A percentile compares a stretch with the other conserved stretches of the same genome.
Evolutionary conservation across 768 basidiomycete genomes (phyloP).

Genomic region (Chlorophyllum brunneum): DNA sequence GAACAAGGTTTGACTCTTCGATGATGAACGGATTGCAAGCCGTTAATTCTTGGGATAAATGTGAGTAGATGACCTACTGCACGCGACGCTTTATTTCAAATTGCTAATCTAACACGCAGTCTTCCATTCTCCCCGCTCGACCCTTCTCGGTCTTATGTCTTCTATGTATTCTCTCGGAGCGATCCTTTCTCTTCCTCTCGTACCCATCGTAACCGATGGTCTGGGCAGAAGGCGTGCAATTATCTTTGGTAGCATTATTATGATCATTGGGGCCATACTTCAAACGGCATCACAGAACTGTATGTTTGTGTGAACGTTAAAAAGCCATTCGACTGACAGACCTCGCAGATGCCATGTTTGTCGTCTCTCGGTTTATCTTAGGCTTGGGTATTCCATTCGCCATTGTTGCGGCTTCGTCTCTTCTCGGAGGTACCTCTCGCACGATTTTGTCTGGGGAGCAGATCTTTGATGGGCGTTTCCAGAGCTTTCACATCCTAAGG

Average conservation of each 20-base stretch:
- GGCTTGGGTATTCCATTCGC: conserved; percentile 61
- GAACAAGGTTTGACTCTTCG: conserved; percentile 48
- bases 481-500: conserved; percentile 68
- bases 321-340: background rate
- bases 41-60: conserved; percentile 51
- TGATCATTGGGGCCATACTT: conserved; percentile 43
- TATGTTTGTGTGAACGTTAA: conserved; percentile 20
- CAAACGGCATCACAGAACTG: conserved; percentile 48
- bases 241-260: conserved; percentile 45
- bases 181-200: conserved; percentile 48
- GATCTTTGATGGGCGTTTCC: background rate
- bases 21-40: conserved; percentile 65
- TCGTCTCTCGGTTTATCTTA: conserved; percentile 49
- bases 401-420: conserved; percentile 60
- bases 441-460: background rate
- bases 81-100: background rate
- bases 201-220: conserved; percentile 46
- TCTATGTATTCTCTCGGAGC: conserved; percentile 61
- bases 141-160: conserved; percentile 52
- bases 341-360: conserved; percentile 42
- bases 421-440: conserved; percentile 44
- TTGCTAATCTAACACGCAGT: conserved; percentile 27
- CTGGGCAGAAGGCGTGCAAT: conserved; percentile 51
- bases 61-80: conserved; percentile 26
- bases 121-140: conserved; percentile 50